phyloP scores from a whole-genome alignment of 371 early-diverging fungal genomes.

The Rhizopus delemar region DNA sequence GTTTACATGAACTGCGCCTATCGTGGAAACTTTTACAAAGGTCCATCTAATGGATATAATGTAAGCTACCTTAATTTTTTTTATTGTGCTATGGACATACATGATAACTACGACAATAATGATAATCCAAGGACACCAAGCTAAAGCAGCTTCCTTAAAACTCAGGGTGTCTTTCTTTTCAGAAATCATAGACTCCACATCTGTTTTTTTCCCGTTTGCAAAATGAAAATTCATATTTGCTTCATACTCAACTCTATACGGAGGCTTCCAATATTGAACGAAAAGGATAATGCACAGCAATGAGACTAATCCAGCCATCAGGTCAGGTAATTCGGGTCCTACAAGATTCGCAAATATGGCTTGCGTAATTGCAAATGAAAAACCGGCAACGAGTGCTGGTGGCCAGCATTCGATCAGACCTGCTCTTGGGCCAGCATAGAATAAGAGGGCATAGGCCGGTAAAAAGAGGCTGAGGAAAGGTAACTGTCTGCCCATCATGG shows the following conservation, averaged over 20 bases:
- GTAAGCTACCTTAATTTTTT: too few species aligned
- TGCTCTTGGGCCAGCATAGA: conserved; percentile 37
- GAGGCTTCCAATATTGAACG: conserved; percentile 49
- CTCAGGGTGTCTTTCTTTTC: not conserved
- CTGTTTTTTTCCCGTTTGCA: not conserved
- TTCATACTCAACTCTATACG: conserved; percentile 36
- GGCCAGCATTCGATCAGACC: conserved; percentile 50
- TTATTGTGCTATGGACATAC: conserved; percentile 6
- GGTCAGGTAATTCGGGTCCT: conserved; percentile 47
- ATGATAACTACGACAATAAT: conserved; percentile 45
- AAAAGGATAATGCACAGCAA: conserved; percentile 32
- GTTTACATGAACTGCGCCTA: conserved; percentile 31
- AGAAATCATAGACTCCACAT: not conserved
- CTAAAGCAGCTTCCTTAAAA: conserved; percentile 29
- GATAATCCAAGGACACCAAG: conserved; percentile 43
- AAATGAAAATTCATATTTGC: conserved; percentile 17
- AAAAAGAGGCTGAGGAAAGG: conserved; percentile 44
- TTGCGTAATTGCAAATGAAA: conserved; percentile 45
- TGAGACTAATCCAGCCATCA: conserved; percentile 43
- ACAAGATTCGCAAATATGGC: conserved; percentile 44
- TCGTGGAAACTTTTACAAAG: conserved; percentile 29
- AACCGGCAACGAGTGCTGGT: conserved; percentile 29
- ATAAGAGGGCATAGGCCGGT: conserved; percentile 34
- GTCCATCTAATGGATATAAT: conserved; percentile 26
- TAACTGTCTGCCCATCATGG: conserved; percentile 47